phyloP scores from a whole-genome alignment of 2,329 filamentous ascomycete species.

The Talaromyces pinophilus region DNA sequence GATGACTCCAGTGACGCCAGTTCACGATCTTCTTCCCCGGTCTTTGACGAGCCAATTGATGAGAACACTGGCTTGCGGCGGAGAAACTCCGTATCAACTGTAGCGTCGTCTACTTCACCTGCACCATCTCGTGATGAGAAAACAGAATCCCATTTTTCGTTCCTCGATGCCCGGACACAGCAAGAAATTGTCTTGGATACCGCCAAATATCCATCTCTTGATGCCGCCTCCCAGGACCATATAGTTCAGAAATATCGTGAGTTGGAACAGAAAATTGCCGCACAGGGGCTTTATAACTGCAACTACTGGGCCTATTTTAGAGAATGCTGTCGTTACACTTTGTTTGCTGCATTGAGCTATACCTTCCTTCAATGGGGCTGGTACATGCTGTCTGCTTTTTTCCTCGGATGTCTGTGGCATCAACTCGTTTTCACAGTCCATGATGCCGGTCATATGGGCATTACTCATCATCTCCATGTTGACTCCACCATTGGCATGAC shows the following conservation, averaged over 20 bases:
- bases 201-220: conserved; percentile 77
- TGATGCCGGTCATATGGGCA: conserved; percentile 95
- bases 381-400: conserved; percentile 70
- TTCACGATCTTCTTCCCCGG: conserved; percentile 59
- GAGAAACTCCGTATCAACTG: conserved; percentile 34
- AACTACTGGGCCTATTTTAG: conserved; percentile 77
- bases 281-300: conserved; percentile 78
- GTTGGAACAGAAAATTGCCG: conserved; percentile 69
- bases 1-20: conserved; percentile 53
- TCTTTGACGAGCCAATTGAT: conserved; percentile 57
- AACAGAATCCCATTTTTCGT: conserved; percentile 54
- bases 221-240: conserved; percentile 69
- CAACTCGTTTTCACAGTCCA: conserved; percentile 92
- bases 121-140: conserved; percentile 29
- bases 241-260: conserved; percentile 82
- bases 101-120: conserved; percentile 35
- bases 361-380: conserved; percentile 62
- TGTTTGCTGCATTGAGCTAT: conserved; percentile 65
- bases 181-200: conserved; percentile 75
- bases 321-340: conserved; percentile 70
- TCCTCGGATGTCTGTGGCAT: conserved; percentile 85
- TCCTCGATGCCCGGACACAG: conserved; percentile 71
- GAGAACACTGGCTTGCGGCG: conserved; percentile 39
- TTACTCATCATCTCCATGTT: conserved; percentile 83
- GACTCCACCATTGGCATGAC: conserved; percentile 87